These are phyloP conservation scores for Arachis monticola DNA, from an alignment of 331 rosid genomes.

Conservation along the genomic window DNA sequence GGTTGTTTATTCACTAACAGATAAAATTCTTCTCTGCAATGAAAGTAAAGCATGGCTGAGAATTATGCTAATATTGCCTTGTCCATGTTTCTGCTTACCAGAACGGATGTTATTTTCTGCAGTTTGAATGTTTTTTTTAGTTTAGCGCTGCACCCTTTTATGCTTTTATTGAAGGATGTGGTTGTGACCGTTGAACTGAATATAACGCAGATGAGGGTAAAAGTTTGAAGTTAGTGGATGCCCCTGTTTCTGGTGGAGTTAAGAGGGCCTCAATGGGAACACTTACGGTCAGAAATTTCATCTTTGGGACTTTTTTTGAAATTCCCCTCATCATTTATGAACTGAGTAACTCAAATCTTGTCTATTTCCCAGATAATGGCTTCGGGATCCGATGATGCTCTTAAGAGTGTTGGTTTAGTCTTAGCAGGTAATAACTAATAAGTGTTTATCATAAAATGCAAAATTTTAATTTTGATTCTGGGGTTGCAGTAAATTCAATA, in stretches of 20 bases:
- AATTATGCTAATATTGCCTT: constrained; percentile 8
- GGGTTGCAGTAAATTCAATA: constrained; percentile 31
- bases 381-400: constrained; percentile 84
- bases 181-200: constrained; percentile 44
- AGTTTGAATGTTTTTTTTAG: constrained; percentile 4
- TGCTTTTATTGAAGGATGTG: constrained; percentile 40
- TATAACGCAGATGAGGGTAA: constrained; percentile 72
- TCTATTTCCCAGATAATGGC: constrained; percentile 79
- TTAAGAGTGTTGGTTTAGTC: constrained; percentile 75
- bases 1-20: not conserved
- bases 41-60: constrained; percentile 11
- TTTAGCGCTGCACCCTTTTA: constrained; percentile 22
- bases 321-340: constrained; percentile 37
- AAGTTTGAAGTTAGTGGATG: constrained; percentile 91
- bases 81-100: constrained; percentile 22
- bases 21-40: constrained; percentile 14
- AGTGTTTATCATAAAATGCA: constrained; percentile 33
- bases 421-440: constrained; percentile 68
- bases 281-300: constrained; percentile 75
- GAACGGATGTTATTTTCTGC: constrained; percentile 22
- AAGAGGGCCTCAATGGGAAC: constrained; percentile 78
- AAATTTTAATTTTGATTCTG: constrained; percentile 27
- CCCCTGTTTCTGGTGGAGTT: constrained; percentile 98
- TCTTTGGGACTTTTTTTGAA: constrained; percentile 37
- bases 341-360: constrained; percentile 38